A percentile compares a stretch with the other conserved stretches of the same genome.
These are phyloP conservation scores for Trichoderma aggressivum DNA, from an alignment of 2,329 filamentous ascomycete genomes.

Conservation along the genomic window DNA sequence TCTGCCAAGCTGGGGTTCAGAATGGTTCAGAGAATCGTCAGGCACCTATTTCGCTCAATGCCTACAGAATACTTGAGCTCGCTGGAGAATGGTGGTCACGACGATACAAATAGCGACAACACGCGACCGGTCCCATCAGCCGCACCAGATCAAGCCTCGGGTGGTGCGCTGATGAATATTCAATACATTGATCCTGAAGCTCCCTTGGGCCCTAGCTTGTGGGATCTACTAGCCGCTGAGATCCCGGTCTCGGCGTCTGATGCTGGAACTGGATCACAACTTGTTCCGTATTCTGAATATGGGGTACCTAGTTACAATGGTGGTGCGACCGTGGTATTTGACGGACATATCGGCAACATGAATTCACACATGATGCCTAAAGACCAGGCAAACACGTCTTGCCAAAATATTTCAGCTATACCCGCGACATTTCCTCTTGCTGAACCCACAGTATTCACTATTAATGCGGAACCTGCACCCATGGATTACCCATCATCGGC, in stretches of 20 bases:
- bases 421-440: neutral
- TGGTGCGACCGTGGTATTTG: neutral
- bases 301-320: neutral
- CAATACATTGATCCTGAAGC: neutral
- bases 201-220: neutral
- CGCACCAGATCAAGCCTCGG: neutral
- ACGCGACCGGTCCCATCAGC: too few relatives aligned
- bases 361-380: too few relatives aligned
- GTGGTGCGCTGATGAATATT: neutral
- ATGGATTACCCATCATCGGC: neutral
- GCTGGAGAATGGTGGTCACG: neutral
- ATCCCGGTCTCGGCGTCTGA: neutral
- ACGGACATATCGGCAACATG: too few relatives aligned
- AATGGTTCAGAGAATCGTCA: conserved; percentile 30
- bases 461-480: neutral
- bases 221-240: neutral
- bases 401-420: neutral
- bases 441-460: neutral
- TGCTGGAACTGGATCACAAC: neutral
- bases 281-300: neutral
- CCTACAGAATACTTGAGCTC: neutral
- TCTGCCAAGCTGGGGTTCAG: conserved; percentile 36
- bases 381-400: neutral
- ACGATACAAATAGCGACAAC: neutral
- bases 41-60: neutral